Percentiles rank a stretch among this genome's conserved stretches.
These are phyloP conservation scores for Cytidiella melzeri DNA, from an alignment of 768 basidiomycete species.

Conservation along the genomic window DNA sequence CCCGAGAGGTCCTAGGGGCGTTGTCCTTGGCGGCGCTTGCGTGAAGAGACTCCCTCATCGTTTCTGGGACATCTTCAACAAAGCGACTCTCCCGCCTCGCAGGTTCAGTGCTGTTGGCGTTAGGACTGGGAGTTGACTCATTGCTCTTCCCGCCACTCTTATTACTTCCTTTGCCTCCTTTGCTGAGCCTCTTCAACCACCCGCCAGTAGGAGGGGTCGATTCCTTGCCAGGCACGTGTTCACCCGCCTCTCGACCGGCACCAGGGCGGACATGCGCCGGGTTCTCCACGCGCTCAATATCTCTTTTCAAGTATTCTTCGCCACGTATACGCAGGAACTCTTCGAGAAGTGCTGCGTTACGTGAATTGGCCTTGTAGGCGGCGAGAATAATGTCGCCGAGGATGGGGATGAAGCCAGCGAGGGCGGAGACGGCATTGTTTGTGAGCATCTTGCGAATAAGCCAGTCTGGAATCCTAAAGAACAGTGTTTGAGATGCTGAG, in stretches of 20 bases:
- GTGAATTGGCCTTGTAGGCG: conserved; percentile 79
- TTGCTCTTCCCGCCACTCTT: conserved; percentile 18
- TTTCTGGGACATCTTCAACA: conserved; percentile 6
- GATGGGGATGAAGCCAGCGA: conserved; percentile 62
- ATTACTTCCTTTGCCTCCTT: background rate
- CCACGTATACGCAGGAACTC: conserved; percentile 78
- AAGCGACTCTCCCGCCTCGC: conserved; percentile 4
- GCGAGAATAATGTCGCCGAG: conserved; percentile 75
- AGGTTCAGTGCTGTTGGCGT: background rate
- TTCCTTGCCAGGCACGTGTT: conserved; percentile 24
- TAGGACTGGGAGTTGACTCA: background rate
- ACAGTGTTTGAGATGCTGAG: background rate
- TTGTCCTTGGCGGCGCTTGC: too few species aligned
- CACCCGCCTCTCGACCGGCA: conserved; percentile 38
- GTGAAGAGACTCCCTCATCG: too few species aligned
- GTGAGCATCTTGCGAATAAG: conserved; percentile 68
- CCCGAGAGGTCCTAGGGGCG: too few species aligned
- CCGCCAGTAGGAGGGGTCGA: conserved; percentile 5
- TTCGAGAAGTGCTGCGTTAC: conserved; percentile 83
- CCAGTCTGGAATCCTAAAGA: conserved; percentile 45
- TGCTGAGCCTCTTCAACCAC: conserved; percentile 11
- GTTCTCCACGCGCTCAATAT: conserved; percentile 31
- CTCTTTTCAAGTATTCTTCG: conserved; percentile 56
- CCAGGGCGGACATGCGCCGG: conserved; percentile 50
- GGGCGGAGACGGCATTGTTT: conserved; percentile 67